Conservation (phyloP, 495 filamentous ascomycete genomes). For the Penicillium crystallinum region DNA sequence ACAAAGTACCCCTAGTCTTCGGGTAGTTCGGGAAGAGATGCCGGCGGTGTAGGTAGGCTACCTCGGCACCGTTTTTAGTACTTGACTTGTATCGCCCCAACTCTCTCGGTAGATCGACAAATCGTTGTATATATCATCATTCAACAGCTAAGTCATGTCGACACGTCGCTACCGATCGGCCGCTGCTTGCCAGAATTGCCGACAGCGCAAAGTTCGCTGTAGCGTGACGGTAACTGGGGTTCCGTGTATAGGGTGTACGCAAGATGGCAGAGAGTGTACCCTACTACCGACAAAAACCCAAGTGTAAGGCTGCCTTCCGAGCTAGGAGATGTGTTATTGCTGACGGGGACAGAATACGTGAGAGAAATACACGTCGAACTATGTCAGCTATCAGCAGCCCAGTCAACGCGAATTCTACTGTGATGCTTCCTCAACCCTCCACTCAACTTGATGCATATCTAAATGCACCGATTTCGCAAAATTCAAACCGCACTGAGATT, state of each 20-base stretch:
- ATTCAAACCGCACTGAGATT: not conserved
- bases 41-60: not conserved
- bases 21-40: not conserved
- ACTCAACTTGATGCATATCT: not conserved
- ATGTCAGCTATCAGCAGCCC: not conserved
- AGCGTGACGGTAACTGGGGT: conserved; percentile 27
- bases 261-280: conserved; percentile 25
- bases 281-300: conserved; percentile 11
- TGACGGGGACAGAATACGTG: not conserved
- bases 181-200: conserved; percentile 28
- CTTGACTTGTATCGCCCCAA: not conserved
- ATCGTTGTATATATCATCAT: not conserved
- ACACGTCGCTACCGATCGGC: conserved; percentile 32
- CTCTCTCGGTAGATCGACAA: not conserved
- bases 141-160: conserved; percentile 18
- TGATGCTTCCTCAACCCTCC: not conserved
- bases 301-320: not conserved
- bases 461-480: not conserved
- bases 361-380: not conserved
- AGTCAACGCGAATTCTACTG: not conserved
- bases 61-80: not conserved
- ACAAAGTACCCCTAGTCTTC: not conserved
- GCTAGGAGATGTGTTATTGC: not conserved
- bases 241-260: conserved; percentile 28
- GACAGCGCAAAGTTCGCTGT: conserved; percentile 33